These are phyloP conservation scores for Acephala macrosclerotiorum DNA, from an alignment of 2,329 filamentous ascomycete species.

Conservation along the genomic window DNA sequence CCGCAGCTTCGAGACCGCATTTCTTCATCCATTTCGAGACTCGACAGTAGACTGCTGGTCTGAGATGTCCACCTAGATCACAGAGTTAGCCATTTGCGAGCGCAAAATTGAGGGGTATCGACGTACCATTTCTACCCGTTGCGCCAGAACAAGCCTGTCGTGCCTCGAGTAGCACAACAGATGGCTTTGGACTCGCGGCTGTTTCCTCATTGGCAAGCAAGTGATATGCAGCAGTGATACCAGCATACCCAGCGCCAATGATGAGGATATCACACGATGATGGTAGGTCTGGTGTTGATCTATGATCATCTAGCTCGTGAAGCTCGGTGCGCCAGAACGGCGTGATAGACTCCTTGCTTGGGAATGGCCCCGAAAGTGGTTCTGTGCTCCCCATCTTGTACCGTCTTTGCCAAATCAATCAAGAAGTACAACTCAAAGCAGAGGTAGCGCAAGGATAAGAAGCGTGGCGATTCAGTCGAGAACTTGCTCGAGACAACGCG, in stretches of 20 bases:
- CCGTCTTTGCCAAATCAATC: neutral
- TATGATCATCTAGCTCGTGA: slow-evolving; percentile 5
- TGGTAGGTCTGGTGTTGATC: slow-evolving; percentile 4
- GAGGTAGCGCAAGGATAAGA: neutral
- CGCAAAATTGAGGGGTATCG: neutral
- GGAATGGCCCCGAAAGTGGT: neutral
- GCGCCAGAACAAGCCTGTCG: slow-evolving; percentile 46
- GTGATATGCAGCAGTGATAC: slow-evolving; percentile 14
- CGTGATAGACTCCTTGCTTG: neutral
- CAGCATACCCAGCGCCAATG: slow-evolving; percentile 13
- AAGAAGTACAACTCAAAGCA: neutral
- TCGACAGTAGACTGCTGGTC: slow-evolving; percentile 49
- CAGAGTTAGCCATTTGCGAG: neutral
- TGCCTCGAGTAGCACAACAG: slow-evolving; percentile 50
- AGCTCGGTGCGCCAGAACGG: slow-evolving; percentile 11
- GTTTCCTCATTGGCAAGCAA: neutral
- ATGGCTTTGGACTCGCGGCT: neutral
- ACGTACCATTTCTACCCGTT: slow-evolving; percentile 50
- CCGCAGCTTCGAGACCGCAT: slow-evolving; percentile 47
- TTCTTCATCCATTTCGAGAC: slow-evolving; percentile 43
- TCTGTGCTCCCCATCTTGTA: slow-evolving; percentile 9
- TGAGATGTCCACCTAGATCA: slow-evolving; percentile 50
- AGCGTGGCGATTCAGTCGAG: neutral
- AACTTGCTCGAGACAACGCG: neutral
- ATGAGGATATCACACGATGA: slow-evolving; percentile 6